Percentiles rank a stretch among this genome's conserved stretches.
Conservation (phyloP, 139 green algal genomes). For the Dunaliella primolecta region DNA sequence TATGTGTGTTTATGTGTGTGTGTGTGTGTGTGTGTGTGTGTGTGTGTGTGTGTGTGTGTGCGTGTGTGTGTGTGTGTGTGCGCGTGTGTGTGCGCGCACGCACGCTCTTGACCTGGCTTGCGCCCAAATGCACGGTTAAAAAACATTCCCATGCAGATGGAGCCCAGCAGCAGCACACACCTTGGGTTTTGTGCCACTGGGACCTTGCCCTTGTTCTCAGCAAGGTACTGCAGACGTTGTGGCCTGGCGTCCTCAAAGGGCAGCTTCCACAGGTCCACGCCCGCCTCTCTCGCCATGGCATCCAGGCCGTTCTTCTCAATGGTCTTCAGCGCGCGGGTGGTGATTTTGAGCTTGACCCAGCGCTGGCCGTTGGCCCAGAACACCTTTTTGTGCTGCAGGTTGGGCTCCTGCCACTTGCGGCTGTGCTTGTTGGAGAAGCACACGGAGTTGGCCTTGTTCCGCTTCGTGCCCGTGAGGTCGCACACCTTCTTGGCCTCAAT, state of each 20-base stretch:
- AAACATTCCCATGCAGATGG: too few relatives aligned
- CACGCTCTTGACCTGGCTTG: too few relatives aligned
- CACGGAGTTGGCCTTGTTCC: conserved; percentile 96
- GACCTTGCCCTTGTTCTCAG: conserved; percentile 55
- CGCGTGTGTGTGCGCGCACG: too few relatives aligned
- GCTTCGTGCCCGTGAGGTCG: conserved; percentile 87
- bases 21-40: too few relatives aligned
- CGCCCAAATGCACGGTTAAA: too few relatives aligned
- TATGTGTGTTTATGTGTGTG: too few relatives aligned
- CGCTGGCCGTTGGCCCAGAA: conserved; percentile 74
- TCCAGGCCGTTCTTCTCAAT: conserved; percentile 89
- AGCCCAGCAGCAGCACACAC: background rate
- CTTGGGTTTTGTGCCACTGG: conserved; percentile 32
- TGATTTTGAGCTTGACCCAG: conserved; percentile 78
- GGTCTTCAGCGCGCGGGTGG: conserved; percentile 71
- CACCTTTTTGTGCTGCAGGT: conserved; percentile 85
- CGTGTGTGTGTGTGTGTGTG: too few relatives aligned
- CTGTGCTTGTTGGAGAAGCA: conserved; percentile 97
- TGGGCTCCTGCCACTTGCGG: conserved; percentile 93
- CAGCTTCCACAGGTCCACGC: conserved; percentile 84
- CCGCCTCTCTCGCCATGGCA: conserved; percentile 85
- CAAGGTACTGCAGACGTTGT: conserved; percentile 58
- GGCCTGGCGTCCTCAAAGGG: conserved; percentile 73
- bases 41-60: too few relatives aligned
- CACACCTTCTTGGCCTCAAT: conserved; percentile 60